phyloP scores from a whole-genome alignment of 768 basidiomycete genomes.

The Tephrocybe sp. region DNA sequence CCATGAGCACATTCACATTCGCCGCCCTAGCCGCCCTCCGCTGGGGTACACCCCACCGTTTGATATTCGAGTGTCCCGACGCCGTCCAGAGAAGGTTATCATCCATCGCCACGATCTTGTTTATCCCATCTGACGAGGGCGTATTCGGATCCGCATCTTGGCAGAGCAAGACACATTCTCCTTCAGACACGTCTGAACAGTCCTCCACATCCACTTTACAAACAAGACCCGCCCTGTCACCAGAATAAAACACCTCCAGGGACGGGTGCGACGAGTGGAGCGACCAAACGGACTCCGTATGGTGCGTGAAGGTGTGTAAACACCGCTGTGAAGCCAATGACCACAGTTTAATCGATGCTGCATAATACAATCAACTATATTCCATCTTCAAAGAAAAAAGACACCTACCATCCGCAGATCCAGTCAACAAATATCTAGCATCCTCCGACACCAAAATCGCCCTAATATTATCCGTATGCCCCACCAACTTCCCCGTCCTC shows the following conservation, averaged over 20 bases:
- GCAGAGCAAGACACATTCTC: constrained; percentile 85
- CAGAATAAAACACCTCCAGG: constrained; percentile 89
- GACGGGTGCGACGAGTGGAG: constrained; percentile 86
- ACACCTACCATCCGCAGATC: constrained; percentile 68
- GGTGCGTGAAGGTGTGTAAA: constrained; percentile 94
- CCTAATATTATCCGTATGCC: constrained; percentile 96
- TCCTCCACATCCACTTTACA: constrained; percentile 91
- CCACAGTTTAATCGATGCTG: constrained; percentile 91
- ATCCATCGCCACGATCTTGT: constrained; percentile 80
- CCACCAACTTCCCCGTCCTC: constrained; percentile 83
- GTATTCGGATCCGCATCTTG: constrained; percentile 51
- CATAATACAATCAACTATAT: not conserved
- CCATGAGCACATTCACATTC: constrained; percentile 10
- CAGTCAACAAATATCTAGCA: constrained; percentile 83
- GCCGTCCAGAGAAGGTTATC: constrained; percentile 91
- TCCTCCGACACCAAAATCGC: constrained; percentile 89
- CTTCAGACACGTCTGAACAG: constrained; percentile 79
- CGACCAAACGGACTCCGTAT: constrained; percentile 94
- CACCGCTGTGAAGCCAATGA: constrained; percentile 86
- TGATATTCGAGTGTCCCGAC: constrained; percentile 77
- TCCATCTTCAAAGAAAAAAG: not conserved
- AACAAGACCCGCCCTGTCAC: constrained; percentile 87
- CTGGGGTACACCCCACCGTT: constrained; percentile 75
- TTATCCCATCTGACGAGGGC: constrained; percentile 56
- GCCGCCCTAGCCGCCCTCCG: constrained; percentile 38